Conservation (phyloP, 129 eudicot genomes). For the Calendula officinalis region DNA sequence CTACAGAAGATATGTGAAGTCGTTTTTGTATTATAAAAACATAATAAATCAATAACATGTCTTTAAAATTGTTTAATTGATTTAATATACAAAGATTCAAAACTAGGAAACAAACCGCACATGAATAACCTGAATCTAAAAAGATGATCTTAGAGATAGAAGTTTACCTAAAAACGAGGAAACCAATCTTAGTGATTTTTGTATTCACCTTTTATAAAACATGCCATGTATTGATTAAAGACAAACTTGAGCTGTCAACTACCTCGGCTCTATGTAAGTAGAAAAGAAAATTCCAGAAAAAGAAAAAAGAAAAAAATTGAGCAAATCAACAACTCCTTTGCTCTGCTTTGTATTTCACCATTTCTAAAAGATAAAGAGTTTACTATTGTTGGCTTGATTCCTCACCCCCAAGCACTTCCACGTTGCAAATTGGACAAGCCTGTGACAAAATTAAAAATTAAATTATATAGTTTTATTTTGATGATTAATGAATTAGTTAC, state of each 20-base stretch:
- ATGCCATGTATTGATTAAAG: conserved; percentile 3
- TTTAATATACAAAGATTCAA: no score
- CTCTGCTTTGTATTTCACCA: conserved; percentile 18
- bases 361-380: neutral
- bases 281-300: conserved; percentile 13
- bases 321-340: conserved; percentile 4
- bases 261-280: conserved; percentile 29
- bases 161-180: neutral
- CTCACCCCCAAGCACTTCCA: conserved; percentile 57
- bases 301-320: neutral
- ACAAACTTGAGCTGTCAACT: conserved; percentile 14
- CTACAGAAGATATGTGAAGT: no score
- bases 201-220: no score
- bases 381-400: conserved; percentile 32
- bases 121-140: no score
- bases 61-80: no score
- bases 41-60: no score
- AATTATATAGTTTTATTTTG: no score
- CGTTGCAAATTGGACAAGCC: conserved; percentile 81
- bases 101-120: no score
- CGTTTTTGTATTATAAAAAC: no score
- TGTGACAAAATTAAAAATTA: conserved; percentile 15
- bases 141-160: no score
- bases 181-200: conserved; percentile 22
- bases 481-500: conserved; percentile 19